These are phyloP conservation scores for Rhododendron henanense DNA, from an alignment of 148 eudicot species.

Conservation along the genomic window DNA sequence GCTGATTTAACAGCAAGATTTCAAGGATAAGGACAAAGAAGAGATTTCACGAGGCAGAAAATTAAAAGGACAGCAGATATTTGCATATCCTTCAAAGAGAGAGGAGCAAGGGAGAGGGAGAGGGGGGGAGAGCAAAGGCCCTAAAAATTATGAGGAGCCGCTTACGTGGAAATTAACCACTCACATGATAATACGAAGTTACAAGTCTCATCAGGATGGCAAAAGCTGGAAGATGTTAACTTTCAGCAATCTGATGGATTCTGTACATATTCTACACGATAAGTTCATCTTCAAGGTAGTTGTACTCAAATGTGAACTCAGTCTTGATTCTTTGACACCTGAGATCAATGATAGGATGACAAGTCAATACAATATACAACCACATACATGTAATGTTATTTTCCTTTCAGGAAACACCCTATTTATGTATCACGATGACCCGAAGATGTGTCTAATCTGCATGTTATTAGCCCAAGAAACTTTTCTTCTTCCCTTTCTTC, in stretches of 20 bases:
- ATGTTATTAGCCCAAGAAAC: neutral
- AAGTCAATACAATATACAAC: conserved; percentile 1
- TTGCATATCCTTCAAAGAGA: neutral
- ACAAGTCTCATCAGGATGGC: neutral
- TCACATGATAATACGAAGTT: neutral
- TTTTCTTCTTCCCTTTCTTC: neutral
- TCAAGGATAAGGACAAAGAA: neutral
- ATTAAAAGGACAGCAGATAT: neutral
- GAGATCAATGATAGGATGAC: conserved; percentile 10
- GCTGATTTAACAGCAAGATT: neutral
- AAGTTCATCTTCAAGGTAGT: conserved; percentile 89
- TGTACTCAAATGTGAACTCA: conserved; percentile 72
- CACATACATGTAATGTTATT: neutral
- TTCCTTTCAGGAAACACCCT: neutral
- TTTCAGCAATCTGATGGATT: neutral
- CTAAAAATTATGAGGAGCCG: neutral
- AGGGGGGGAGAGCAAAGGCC: no score
- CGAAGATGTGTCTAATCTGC: no score
- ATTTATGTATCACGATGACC: neutral
- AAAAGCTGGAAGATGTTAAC: neutral
- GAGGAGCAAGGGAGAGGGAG: neutral
- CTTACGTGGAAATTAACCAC: neutral
- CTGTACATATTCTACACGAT: conserved; percentile 44
- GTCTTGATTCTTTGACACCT: conserved; percentile 89
- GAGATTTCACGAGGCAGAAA: neutral